Evolutionary conservation across 2,329 filamentous ascomycete species (phyloP).

Genomic region (Hymenoscyphus linearis): DNA sequence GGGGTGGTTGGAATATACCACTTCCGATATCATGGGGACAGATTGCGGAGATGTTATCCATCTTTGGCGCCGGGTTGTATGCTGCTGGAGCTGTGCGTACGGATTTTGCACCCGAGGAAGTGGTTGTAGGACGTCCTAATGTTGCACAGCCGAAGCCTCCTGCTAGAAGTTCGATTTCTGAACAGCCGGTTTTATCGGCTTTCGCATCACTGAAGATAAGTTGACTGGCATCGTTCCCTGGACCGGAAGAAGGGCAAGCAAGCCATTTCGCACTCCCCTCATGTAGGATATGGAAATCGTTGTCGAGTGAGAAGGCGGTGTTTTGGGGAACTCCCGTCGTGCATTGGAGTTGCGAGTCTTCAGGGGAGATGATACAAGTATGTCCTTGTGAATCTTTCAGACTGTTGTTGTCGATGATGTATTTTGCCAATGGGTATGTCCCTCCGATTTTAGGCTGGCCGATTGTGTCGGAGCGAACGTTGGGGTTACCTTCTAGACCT

Average conservation of each 20-base stretch:
- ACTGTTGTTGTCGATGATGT: constrained; percentile 18
- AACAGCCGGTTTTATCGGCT: constrained; percentile 23
- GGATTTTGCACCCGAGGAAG: not conserved
- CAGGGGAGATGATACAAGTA: constrained; percentile 24
- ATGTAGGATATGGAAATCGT: constrained; percentile 19
- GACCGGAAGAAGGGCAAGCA: constrained; percentile 26
- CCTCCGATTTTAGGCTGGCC: constrained; percentile 27
- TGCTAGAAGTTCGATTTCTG: constrained; percentile 20
- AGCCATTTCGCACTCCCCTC: constrained; percentile 19
- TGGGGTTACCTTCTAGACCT: constrained; percentile 19
- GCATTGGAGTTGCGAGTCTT: constrained; percentile 25
- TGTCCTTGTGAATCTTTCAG: constrained; percentile 21
- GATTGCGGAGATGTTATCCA: not conserved
- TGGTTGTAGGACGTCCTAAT: constrained; percentile 14
- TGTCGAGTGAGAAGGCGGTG: constrained; percentile 19
- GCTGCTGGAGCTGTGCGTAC: not conserved
- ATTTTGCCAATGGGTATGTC: constrained; percentile 19
- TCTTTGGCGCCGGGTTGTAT: not conserved
- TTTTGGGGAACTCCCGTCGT: constrained; percentile 10
- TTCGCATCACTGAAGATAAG: constrained; percentile 24
- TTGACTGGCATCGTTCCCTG: constrained; percentile 25
- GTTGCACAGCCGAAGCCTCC: constrained; percentile 25
- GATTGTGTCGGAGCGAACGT: constrained; percentile 18
- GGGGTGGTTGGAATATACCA: constrained; percentile 23
- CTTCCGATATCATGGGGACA: constrained; percentile 24